A percentile compares a stretch with the other conserved stretches of the same genome.
These are phyloP conservation scores for Balansia obtecta DNA, from an alignment of 2,329 filamentous ascomycete species.

Conservation along the genomic window DNA sequence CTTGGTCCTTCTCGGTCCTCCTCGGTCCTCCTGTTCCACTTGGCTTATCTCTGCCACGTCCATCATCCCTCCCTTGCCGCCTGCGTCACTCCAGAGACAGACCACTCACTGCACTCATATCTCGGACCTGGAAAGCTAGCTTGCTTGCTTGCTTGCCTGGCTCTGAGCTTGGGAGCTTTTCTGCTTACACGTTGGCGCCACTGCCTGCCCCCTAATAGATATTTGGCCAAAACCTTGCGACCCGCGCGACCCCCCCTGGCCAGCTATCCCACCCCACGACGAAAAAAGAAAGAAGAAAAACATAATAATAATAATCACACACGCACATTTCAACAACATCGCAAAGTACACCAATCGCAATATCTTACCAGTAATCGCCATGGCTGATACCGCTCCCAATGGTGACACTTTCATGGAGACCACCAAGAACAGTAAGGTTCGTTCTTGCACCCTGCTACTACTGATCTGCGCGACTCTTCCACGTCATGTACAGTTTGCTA, in stretches of 20 bases:
- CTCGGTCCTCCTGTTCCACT: not conserved
- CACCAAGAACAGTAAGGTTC: constrained; percentile 42
- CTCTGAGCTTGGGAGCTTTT: constrained; percentile 2
- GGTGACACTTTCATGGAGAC: constrained; percentile 32
- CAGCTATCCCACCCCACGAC: too few species aligned
- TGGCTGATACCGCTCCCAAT: constrained; percentile 29
- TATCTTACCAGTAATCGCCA: constrained; percentile 3
- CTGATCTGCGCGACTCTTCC: constrained; percentile 1
- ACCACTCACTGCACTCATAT: not conserved
- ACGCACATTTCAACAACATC: constrained; percentile 1
- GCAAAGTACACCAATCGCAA: constrained; percentile 1
- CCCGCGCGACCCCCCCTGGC: constrained; percentile 4
- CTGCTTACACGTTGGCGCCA: constrained; percentile 5
- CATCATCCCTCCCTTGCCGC: constrained; percentile 5
- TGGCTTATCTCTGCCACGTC: constrained; percentile 6
- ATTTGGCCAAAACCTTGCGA: constrained; percentile 3
- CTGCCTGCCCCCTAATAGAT: constrained; percentile 6
- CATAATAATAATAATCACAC: not conserved
- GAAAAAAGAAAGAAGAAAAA: too few species aligned
- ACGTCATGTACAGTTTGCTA: not conserved
- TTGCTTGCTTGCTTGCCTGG: constrained; percentile 2
- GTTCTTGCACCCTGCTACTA: constrained; percentile 14
- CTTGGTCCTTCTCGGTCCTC: too few species aligned
- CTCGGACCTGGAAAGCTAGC: constrained; percentile 1
- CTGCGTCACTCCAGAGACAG: not conserved